Evolutionary conservation across 169 alveolate species (phyloP).

Genomic region (Cardiosporidium cionae): DNA sequence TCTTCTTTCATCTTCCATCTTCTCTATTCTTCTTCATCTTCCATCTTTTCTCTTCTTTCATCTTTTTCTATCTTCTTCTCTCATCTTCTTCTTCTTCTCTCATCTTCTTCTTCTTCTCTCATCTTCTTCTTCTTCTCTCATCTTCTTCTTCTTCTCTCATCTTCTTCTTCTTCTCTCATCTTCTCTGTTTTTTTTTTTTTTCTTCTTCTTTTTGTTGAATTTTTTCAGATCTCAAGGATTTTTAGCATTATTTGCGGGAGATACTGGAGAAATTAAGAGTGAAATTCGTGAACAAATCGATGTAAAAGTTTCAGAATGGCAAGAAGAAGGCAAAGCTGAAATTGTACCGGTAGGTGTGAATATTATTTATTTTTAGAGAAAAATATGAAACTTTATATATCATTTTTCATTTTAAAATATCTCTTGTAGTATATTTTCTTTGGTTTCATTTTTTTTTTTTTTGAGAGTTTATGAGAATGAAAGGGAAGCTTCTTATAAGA

Average conservation of each 20-base stretch:
- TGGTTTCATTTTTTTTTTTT: background rate
- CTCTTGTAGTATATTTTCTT: background rate
- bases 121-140: too few species aligned
- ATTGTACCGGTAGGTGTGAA: conserved; percentile 35
- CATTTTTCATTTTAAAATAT: background rate
- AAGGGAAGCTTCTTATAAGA: background rate
- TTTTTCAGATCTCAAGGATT: conserved; percentile 85
- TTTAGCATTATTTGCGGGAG: conserved; percentile 96
- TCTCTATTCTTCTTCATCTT: too few species aligned
- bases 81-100: too few species aligned
- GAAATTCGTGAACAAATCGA: conserved; percentile 97
- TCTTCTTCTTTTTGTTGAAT: background rate
- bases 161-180: too few species aligned
- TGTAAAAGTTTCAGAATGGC: conserved; percentile 96
- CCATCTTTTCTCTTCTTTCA: too few species aligned
- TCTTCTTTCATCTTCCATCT: too few species aligned
- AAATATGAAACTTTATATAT: background rate
- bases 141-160: too few species aligned
- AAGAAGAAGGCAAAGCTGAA: conserved; percentile 89
- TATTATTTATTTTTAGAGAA: background rate
- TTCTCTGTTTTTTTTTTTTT: background rate
- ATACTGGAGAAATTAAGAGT: conserved; percentile 96
- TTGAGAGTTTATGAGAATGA: background rate
- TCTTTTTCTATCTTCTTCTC: too few species aligned
- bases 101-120: too few species aligned